phyloP scores from a whole-genome alignment of 1,139 yeast genomes.

The Saccharomycopsis crataegensis region DNA sequence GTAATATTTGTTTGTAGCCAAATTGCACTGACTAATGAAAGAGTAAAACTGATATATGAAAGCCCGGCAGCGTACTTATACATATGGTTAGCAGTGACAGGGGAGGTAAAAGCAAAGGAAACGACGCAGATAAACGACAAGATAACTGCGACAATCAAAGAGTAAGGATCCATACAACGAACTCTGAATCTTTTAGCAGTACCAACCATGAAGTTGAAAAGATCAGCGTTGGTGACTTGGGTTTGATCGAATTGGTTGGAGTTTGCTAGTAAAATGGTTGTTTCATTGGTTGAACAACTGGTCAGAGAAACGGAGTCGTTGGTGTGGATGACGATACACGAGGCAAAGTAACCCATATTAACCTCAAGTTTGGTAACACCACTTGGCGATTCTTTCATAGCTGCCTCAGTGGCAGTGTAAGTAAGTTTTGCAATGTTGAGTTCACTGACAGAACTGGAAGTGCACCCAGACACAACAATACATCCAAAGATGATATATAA shows the following conservation, averaged over 20 bases:
- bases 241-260: conserved; percentile 12
- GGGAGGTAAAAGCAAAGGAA: conserved; percentile 16
- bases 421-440: conserved; percentile 11
- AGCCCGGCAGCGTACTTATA: conserved; percentile 17
- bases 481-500: conserved; percentile 17
- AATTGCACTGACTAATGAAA: conserved; percentile 14
- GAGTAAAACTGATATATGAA: conserved; percentile 13
- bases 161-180: conserved; percentile 16
- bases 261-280: conserved; percentile 13
- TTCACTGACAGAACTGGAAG: conserved; percentile 10
- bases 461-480: conserved; percentile 17
- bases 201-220: conserved; percentile 19
- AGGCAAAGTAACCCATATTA: conserved; percentile 16
- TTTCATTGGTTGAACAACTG: conserved; percentile 18
- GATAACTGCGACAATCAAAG: conserved; percentile 16
- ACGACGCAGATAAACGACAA: conserved; percentile 13
- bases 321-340: conserved; percentile 14
- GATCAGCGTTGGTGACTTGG: conserved; percentile 7
- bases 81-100: conserved; percentile 5
- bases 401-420: conserved; percentile 10
- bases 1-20: conserved; percentile 19
- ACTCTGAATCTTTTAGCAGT: conserved; percentile 18
- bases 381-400: conserved; percentile 3
- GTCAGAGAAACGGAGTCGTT: neutral
- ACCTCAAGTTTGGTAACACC: conserved; percentile 13